These are phyloP conservation scores for Sporodiniella umbellata DNA, from an alignment of 371 early-diverging fungal species.

Conservation along the genomic window DNA sequence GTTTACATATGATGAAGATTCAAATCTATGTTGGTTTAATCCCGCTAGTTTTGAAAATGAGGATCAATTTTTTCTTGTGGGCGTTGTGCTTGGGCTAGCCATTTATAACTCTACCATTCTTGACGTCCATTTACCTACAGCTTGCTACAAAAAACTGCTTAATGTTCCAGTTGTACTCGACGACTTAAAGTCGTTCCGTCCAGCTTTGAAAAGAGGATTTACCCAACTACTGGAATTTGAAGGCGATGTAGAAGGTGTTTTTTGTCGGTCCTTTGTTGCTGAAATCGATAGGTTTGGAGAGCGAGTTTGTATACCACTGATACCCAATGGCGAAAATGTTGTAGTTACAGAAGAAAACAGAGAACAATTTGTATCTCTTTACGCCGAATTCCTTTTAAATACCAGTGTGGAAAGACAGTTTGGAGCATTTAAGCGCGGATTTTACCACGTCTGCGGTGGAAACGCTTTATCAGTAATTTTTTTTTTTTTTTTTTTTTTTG, in stretches of 20 bases:
- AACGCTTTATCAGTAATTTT: slow-evolving; percentile 78
- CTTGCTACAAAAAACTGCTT: slow-evolving; percentile 94
- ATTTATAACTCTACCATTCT: slow-evolving; percentile 92
- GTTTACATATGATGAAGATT: slow-evolving; percentile 73
- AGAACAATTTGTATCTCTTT: slow-evolving; percentile 78
- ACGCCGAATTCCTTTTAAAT: slow-evolving; percentile 80
- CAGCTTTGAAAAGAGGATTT: slow-evolving; percentile 78
- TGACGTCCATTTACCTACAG: slow-evolving; percentile 87
- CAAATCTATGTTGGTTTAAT: slow-evolving; percentile 90
- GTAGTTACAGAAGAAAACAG: slow-evolving; percentile 78
- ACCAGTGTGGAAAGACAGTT: slow-evolving; percentile 77
- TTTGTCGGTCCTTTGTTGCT: slow-evolving; percentile 80
- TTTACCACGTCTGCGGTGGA: slow-evolving; percentile 89
- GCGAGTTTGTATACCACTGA: slow-evolving; percentile 60
- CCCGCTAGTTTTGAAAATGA: slow-evolving; percentile 80
- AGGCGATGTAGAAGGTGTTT: slow-evolving; percentile 81
- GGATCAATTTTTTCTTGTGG: slow-evolving; percentile 91
- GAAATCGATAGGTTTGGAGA: slow-evolving; percentile 81
- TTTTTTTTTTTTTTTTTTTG: no score
- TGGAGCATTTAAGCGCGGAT: slow-evolving; percentile 88
- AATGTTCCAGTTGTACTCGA: slow-evolving; percentile 55
- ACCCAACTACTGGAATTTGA: slow-evolving; percentile 77
- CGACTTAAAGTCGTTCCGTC: slow-evolving; percentile 57
- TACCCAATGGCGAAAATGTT: slow-evolving; percentile 67
- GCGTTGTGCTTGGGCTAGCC: slow-evolving; percentile 89